Percentiles rank a stretch among this genome's conserved stretches.
phyloP scores from a whole-genome alignment of 2,329 filamentous ascomycete genomes.

The Aspergillus jensenii region DNA sequence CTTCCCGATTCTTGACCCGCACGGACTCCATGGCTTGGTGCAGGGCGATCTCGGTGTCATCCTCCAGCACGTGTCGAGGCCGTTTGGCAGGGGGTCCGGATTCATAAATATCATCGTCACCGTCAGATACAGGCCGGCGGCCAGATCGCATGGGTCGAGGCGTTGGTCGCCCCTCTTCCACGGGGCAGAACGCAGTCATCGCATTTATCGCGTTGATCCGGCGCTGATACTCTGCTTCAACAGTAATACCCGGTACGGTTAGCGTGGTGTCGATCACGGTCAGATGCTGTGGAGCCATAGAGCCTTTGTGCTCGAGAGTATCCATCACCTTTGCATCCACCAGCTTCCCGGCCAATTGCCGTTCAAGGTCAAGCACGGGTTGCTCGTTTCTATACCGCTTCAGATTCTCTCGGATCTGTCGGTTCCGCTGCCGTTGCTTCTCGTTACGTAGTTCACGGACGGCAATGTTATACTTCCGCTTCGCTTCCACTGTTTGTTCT shows the following conservation, averaged over 20 bases:
- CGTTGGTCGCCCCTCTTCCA: slow-evolving; percentile 25
- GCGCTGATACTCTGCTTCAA: slow-evolving; percentile 25
- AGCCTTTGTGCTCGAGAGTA: slow-evolving; percentile 16
- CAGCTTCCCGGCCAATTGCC: slow-evolving; percentile 25
- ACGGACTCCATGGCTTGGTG: slow-evolving; percentile 17
- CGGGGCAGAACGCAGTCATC: slow-evolving; percentile 25
- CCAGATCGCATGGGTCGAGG: slow-evolving; percentile 6
- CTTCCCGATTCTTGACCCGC: slow-evolving; percentile 9
- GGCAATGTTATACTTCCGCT: slow-evolving; percentile 11
- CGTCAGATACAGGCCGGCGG: slow-evolving; percentile 48
- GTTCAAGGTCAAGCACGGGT: slow-evolving; percentile 27
- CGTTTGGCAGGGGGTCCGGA: slow-evolving; percentile 50
- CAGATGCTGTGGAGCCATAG: slow-evolving; percentile 1
- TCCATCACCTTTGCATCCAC: slow-evolving; percentile 24
- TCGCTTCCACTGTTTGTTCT: slow-evolving; percentile 3
- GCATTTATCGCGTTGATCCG: slow-evolving; percentile 27
- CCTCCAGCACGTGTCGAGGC: slow-evolving; percentile 22
- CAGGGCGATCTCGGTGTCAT: slow-evolving; percentile 14
- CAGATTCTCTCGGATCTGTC: slow-evolving; percentile 24
- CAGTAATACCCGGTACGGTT: slow-evolving; percentile 22
- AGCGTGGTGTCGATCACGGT: slow-evolving; percentile 19
- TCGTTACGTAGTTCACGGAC: slow-evolving; percentile 19
- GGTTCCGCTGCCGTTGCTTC: slow-evolving; percentile 21
- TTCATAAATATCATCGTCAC: slow-evolving; percentile 26
- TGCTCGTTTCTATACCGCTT: slow-evolving; percentile 29